Percentiles rank a stretch among this genome's conserved stretches.
phyloP scores from a whole-genome alignment of 2,329 filamentous ascomycete genomes.

The Pseudocercospora macadamiae region DNA sequence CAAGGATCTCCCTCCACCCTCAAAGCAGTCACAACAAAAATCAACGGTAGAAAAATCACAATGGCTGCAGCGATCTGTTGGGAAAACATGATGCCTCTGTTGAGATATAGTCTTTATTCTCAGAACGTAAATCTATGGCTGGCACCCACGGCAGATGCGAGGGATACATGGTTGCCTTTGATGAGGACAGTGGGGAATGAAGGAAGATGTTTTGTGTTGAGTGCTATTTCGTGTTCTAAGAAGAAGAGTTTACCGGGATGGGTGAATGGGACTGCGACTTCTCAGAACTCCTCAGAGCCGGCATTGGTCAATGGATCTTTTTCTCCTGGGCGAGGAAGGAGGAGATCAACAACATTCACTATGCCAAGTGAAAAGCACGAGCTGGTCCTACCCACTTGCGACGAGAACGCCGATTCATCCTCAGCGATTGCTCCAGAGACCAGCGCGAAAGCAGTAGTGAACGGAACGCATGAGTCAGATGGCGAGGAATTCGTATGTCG shows the following conservation, averaged over 20 bases:
- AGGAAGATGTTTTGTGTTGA: conserved; percentile 82
- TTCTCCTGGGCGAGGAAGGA: conserved; percentile 31
- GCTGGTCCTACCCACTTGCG: conserved; percentile 49
- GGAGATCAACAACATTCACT: conserved; percentile 47
- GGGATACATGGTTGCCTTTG: conserved; percentile 80
- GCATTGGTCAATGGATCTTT: conserved; percentile 13
- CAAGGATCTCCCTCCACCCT: conserved; percentile 80
- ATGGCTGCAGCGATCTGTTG: conserved; percentile 90
- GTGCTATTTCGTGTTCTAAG: conserved; percentile 78
- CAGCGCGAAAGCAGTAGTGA: conserved; percentile 10
- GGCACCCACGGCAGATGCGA: conserved; percentile 82
- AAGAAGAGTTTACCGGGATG: conserved; percentile 60
- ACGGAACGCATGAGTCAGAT: conserved; percentile 14
- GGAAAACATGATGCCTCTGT: conserved; percentile 91
- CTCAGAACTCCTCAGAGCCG: not conserved
- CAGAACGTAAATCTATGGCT: conserved; percentile 93
- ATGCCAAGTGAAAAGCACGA: conserved; percentile 57
- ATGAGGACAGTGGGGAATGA: conserved; percentile 82
- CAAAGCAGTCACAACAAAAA: conserved; percentile 74
- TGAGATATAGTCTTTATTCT: conserved; percentile 79
- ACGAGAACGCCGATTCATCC: conserved; percentile 21
- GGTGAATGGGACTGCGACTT: conserved; percentile 47
- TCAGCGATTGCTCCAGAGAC: conserved; percentile 12
- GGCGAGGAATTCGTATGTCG: conserved; percentile 63
- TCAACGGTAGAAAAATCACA: conserved; percentile 77